phyloP scores from a whole-genome alignment of 345 rosid genomes.

The Melaleuca alternifolia region DNA sequence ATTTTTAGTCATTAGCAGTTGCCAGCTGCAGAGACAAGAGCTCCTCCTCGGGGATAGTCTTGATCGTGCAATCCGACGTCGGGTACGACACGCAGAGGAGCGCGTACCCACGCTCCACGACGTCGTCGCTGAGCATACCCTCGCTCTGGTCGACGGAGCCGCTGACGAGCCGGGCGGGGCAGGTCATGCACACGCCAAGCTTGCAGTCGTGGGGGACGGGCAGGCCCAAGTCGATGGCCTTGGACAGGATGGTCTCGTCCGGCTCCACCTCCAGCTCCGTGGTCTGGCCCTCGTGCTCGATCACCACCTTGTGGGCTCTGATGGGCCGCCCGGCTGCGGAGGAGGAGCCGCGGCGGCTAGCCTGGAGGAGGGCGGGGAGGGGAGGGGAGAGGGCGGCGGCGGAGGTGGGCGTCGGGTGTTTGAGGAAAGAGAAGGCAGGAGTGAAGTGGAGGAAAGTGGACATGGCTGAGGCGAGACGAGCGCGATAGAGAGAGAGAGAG shows the following conservation, averaged over 20 bases:
- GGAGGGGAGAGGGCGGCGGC: constrained; percentile 26
- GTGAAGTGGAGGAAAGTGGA: constrained; percentile 48
- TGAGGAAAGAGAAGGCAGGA: constrained; percentile 32
- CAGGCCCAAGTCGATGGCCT: constrained; percentile 73
- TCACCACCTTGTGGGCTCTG: constrained; percentile 43
- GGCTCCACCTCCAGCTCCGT: constrained; percentile 80
- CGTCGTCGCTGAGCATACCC: constrained; percentile 97
- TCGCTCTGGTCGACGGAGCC: constrained; percentile 90
- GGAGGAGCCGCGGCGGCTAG: constrained; percentile 5
- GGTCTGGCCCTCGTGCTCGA: constrained; percentile 59
- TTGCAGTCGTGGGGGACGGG: constrained; percentile 81
- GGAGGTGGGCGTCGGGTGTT: constrained; percentile 14
- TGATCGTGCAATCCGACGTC: constrained; percentile 66
- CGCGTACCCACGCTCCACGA: constrained; percentile 78
- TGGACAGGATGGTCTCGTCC: constrained; percentile 74
- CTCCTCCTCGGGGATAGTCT: constrained; percentile 89
- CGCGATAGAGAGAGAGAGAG: not conserved
- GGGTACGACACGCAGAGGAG: constrained; percentile 83
- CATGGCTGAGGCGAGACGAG: constrained; percentile 22
- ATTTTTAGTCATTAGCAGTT: constrained; percentile 63
- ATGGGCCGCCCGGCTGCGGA: not conserved
- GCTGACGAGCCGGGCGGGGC: constrained; percentile 68
- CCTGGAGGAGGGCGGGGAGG: not conserved
- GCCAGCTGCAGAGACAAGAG: constrained; percentile 74
- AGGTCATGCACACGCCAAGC: constrained; percentile 98